These are phyloP conservation scores for Ramaria sp. DNA, from an alignment of 768 basidiomycete genomes.

Conservation along the genomic window DNA sequence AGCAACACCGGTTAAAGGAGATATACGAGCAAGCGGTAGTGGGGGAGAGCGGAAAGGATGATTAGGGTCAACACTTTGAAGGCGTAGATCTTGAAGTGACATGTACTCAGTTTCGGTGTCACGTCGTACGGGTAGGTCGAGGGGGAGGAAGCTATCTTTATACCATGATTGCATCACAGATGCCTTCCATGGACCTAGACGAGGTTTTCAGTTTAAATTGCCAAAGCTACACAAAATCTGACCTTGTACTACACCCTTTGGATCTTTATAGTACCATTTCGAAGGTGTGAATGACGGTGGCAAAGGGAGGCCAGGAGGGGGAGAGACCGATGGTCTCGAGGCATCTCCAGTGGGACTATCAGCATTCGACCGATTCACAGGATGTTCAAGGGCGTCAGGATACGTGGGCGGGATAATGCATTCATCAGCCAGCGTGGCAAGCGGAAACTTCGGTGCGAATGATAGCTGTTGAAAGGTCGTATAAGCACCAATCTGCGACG, in stretches of 20 bases:
- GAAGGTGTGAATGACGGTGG: slow-evolving; percentile 58
- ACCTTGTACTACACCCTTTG: slow-evolving; percentile 74
- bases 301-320: slow-evolving; percentile 69
- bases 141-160: slow-evolving; percentile 72
- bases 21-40: slow-evolving; percentile 23
- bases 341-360: slow-evolving; percentile 31
- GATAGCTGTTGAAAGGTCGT: slow-evolving; percentile 86
- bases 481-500: slow-evolving; percentile 70
- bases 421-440: slow-evolving; percentile 80
- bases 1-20: slow-evolving; percentile 20
- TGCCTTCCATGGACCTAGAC: slow-evolving; percentile 82
- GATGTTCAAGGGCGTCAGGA: slow-evolving; percentile 59
- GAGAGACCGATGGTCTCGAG: slow-evolving; percentile 52
- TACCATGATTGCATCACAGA: slow-evolving; percentile 85
- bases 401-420: slow-evolving; percentile 91
- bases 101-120: slow-evolving; percentile 64
- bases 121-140: slow-evolving; percentile 68
- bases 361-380: slow-evolving; percentile 39
- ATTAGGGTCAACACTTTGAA: slow-evolving; percentile 73
- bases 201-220: neutral
- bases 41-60: slow-evolving; percentile 55
- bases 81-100: slow-evolving; percentile 60
- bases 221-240: slow-evolving; percentile 16
- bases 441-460: slow-evolving; percentile 80
- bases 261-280: slow-evolving; percentile 78